Evolutionary conservation across 768 basidiomycete genomes (phyloP).

Genomic region (Stropharia rugosoannulata): DNA sequence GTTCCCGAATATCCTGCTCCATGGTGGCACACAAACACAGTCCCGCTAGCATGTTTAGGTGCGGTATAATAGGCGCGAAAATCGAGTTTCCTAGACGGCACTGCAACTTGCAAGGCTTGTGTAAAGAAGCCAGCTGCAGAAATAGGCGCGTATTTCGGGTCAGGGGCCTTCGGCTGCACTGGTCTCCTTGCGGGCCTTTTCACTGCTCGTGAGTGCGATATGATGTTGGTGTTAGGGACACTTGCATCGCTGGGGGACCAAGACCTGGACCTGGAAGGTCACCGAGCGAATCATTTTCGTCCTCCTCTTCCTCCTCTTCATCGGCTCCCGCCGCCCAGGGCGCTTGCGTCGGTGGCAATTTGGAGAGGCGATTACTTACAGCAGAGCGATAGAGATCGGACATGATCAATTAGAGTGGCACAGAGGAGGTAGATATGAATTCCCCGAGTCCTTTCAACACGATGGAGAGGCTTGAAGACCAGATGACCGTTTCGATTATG

Average conservation of each 20-base stretch:
- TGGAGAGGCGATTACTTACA: conserved; percentile 71
- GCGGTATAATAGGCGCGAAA: conserved; percentile 85
- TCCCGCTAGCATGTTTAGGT: conserved; percentile 50
- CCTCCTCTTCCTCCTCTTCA: conserved; percentile 52
- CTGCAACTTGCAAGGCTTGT: conserved; percentile 75
- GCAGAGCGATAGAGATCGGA: conserved; percentile 69
- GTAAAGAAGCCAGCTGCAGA: conserved; percentile 77
- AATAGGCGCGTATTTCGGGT: conserved; percentile 62
- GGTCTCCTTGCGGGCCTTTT: conserved; percentile 33
- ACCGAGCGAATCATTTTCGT: conserved; percentile 57
- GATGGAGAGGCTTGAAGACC: no score
- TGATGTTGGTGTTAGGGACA: conserved; percentile 20
- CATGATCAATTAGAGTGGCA: not conserved
- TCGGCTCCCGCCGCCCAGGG: conserved; percentile 28
- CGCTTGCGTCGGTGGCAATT: conserved; percentile 24
- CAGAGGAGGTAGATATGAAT: no score
- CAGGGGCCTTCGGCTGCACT: conserved; percentile 10
- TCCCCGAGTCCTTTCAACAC: no score
- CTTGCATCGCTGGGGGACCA: conserved; percentile 65
- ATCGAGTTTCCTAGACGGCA: conserved; percentile 60
- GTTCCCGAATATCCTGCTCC: conserved; percentile 92
- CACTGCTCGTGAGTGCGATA: conserved; percentile 16
- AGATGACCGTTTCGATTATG: no score
- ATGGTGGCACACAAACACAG: conserved; percentile 90
- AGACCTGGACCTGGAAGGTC: conserved; percentile 57